These are phyloP conservation scores for Pterulicium gracile DNA, from an alignment of 1,284 basidiomycete genomes.

Conservation along the genomic window DNA sequence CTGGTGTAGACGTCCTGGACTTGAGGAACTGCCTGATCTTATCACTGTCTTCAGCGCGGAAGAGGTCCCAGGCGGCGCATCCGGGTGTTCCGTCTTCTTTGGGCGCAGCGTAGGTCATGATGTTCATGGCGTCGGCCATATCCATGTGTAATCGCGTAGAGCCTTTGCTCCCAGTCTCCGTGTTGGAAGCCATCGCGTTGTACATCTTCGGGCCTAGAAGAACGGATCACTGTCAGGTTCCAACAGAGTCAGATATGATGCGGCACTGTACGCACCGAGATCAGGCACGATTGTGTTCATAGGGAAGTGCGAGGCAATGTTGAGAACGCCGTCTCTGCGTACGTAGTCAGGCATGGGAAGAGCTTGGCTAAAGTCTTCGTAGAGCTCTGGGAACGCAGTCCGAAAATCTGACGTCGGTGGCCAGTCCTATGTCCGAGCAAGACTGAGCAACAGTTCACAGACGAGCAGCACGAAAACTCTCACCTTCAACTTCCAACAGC, in stretches of 20 bases:
- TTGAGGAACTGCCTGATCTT: slow-evolving; percentile 67
- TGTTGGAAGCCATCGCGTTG: slow-evolving; percentile 60
- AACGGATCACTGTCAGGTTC: slow-evolving; percentile 5
- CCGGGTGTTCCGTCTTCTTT: slow-evolving; percentile 60
- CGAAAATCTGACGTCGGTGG: slow-evolving; percentile 82
- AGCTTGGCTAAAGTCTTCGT: slow-evolving; percentile 72
- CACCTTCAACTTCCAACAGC: slow-evolving; percentile 80
- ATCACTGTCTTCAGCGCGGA: slow-evolving; percentile 73
- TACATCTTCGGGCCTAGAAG: slow-evolving; percentile 69
- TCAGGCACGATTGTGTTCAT: slow-evolving; percentile 78
- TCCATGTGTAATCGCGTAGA: slow-evolving; percentile 92
- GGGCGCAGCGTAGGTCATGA: slow-evolving; percentile 71
- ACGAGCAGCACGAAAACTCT: slow-evolving; percentile 11
- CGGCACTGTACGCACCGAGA: slow-evolving; percentile 43
- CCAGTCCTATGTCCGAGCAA: slow-evolving; percentile 61
- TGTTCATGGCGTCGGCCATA: slow-evolving; percentile 90
- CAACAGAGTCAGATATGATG: slow-evolving; percentile 16
- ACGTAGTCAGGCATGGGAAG: slow-evolving; percentile 87
- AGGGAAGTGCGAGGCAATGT: slow-evolving; percentile 85
- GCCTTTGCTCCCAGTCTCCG: slow-evolving; percentile 57
- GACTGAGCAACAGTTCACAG: slow-evolving; percentile 3
- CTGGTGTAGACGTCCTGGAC: slow-evolving; percentile 26
- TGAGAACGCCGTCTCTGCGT: slow-evolving; percentile 78
- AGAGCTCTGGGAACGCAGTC: slow-evolving; percentile 76
- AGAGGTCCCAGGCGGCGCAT: slow-evolving; percentile 90